Percentiles rank a stretch among this genome's conserved stretches.
Evolutionary conservation across 2,329 filamentous ascomycete genomes (phyloP).

Genomic region (Leptographium radiaticola): DNA sequence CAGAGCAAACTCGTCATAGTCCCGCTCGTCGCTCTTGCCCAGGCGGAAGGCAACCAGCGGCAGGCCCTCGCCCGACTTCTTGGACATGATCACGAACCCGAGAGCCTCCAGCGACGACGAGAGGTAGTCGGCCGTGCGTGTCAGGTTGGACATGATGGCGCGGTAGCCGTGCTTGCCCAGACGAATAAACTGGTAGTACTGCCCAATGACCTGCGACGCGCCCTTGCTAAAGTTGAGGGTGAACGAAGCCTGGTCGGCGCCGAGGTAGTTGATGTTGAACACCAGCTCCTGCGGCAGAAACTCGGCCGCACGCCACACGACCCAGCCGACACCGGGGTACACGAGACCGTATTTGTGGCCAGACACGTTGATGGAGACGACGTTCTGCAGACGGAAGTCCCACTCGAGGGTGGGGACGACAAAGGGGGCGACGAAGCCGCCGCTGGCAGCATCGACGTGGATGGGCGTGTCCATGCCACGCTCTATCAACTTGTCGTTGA

Average conservation of each 20-base stretch:
- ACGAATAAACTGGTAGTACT: conserved; percentile 95
- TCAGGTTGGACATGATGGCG: conserved; percentile 89
- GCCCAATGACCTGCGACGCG: conserved; percentile 85
- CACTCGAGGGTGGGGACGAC: conserved; percentile 71
- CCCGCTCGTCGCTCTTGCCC: conserved; percentile 40
- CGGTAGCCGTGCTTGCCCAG: conserved; percentile 87
- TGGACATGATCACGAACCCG: conserved; percentile 80
- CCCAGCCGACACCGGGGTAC: conserved; percentile 91
- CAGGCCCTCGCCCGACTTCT: conserved; percentile 63
- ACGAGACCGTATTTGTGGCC: conserved; percentile 71
- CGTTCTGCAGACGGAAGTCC: conserved; percentile 84
- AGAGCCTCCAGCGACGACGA: conserved; percentile 57
- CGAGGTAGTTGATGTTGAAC: conserved; percentile 99
- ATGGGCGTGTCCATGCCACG: conserved; percentile 69
- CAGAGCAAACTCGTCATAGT: conserved; percentile 63
- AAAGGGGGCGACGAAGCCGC: conserved; percentile 89
- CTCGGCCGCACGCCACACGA: conserved; percentile 74
- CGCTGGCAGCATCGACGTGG: conserved; percentile 85
- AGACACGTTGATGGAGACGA: conserved; percentile 87
- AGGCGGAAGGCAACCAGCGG: conserved; percentile 86
- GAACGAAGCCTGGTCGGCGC: conserved; percentile 88
- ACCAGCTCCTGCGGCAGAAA: conserved; percentile 82
- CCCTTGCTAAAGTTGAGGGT: conserved; percentile 97
- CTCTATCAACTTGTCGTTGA: conserved; percentile 76
- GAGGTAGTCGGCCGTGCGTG: conserved; percentile 79